These are phyloP conservation scores for Achaetomiella virescens DNA, from an alignment of 495 filamentous ascomycete species.

Conservation along the genomic window DNA sequence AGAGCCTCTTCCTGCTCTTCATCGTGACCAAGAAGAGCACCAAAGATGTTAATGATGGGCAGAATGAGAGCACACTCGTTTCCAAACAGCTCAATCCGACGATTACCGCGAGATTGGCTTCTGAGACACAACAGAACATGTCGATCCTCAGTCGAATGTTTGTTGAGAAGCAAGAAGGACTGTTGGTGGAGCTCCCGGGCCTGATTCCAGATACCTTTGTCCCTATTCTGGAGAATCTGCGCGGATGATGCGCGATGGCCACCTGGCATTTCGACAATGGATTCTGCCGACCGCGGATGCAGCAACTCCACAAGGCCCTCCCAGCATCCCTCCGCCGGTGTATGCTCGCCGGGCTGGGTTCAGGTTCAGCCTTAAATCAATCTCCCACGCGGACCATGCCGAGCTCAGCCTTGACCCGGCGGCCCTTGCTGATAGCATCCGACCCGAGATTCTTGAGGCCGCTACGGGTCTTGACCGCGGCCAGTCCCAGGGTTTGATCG, in stretches of 20 bases:
- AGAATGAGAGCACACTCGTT: conserved; percentile 8
- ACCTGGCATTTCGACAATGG: conserved; percentile 19
- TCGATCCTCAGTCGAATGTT: conserved; percentile 1
- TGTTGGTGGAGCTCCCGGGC: conserved; percentile 26
- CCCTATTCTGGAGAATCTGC: conserved; percentile 30
- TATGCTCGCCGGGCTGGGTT: conserved; percentile 50
- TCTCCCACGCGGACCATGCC: conserved; percentile 26
- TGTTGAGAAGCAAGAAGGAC: conserved; percentile 1
- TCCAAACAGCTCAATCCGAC: conserved; percentile 1
- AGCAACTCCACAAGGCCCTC: background rate
- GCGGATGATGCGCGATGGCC: conserved; percentile 17
- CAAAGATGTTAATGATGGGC: background rate
- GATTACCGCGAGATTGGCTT: background rate
- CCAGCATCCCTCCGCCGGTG: conserved; percentile 36
- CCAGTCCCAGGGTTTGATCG: conserved; percentile 53
- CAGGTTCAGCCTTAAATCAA: conserved; percentile 45
- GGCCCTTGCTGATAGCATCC: background rate
- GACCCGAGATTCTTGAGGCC: background rate
- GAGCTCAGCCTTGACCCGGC: background rate
- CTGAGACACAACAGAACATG: background rate
- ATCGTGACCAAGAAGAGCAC: conserved; percentile 39
- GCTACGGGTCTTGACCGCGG: conserved; percentile 12
- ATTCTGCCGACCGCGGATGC: conserved; percentile 40
- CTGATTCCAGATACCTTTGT: conserved; percentile 29
- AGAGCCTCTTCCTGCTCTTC: conserved; percentile 44